Evolutionary conservation across 2,329 filamentous ascomycete genomes (phyloP).

Genomic region (Chaetothyriales sp.): DNA sequence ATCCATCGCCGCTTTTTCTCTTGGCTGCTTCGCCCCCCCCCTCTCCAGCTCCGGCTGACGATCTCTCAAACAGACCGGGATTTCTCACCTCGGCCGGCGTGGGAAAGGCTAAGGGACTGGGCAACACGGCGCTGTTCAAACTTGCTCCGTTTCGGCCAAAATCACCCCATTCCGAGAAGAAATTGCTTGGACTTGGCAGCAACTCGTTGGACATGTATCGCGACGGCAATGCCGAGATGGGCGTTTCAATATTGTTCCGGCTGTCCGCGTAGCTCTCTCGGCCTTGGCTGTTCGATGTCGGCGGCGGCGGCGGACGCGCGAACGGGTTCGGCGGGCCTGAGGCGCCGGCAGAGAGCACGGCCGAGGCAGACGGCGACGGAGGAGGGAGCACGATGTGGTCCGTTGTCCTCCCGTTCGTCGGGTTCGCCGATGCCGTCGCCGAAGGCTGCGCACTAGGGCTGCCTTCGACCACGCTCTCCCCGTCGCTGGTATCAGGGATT

Average conservation of each 20-base stretch:
- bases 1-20: background rate
- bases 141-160: conserved; percentile 28
- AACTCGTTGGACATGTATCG: conserved; percentile 80
- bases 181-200: conserved; percentile 77
- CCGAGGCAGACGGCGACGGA: conserved; percentile 76
- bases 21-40: background rate
- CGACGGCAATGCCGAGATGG: conserved; percentile 85
- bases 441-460: conserved; percentile 53
- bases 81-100: conserved; percentile 45
- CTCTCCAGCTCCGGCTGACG: background rate
- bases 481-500: conserved; percentile 79
- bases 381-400: conserved; percentile 70
- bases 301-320: conserved; percentile 70
- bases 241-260: conserved; percentile 47
- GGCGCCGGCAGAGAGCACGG: conserved; percentile 78
- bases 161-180: conserved; percentile 76
- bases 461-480: conserved; percentile 55
- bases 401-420: conserved; percentile 36
- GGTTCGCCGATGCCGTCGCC: conserved; percentile 37
- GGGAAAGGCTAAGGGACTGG: conserved; percentile 83
- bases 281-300: conserved; percentile 31
- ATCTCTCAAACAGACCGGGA: background rate
- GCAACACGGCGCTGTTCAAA: conserved; percentile 69
- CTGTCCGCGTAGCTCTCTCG: conserved; percentile 29
- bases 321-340: conserved; percentile 92